Percentiles rank a stretch among this genome's conserved stretches.
These are phyloP conservation scores for Pseudozyma sp. DNA, from an alignment of 1,284 basidiomycete species.

Conservation along the genomic window DNA sequence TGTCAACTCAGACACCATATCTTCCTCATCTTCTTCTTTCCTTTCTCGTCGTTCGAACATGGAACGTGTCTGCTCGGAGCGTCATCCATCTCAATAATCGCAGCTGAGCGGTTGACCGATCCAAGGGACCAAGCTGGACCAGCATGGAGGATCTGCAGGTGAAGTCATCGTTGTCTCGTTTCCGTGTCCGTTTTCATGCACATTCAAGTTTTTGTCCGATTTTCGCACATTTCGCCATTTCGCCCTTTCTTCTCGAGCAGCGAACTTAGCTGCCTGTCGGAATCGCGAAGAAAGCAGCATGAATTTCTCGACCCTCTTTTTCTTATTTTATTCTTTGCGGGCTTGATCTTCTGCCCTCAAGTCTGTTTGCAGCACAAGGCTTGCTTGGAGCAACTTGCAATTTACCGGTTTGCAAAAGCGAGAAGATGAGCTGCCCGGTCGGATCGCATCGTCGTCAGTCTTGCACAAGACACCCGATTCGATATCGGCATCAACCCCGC, in stretches of 20 bases:
- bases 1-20: neutral
- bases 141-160: constrained; percentile 4
- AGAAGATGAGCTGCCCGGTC: too few relatives aligned
- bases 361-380: neutral
- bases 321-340: neutral
- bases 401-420: neutral
- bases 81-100: too few relatives aligned
- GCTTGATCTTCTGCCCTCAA: neutral
- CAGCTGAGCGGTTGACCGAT: too few relatives aligned
- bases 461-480: too few relatives aligned
- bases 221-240: too few relatives aligned
- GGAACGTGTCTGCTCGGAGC: too few relatives aligned
- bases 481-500: too few relatives aligned
- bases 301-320: neutral
- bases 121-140: neutral
- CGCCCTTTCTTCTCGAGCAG: too few relatives aligned
- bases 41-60: too few relatives aligned
- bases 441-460: too few relatives aligned
- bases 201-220: constrained; percentile 1
- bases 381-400: neutral
- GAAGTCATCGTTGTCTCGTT: constrained; percentile 34
- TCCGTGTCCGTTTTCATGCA: constrained; percentile 6
- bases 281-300: too few relatives aligned
- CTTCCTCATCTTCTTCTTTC: neutral
- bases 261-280: too few relatives aligned